Conservation (phyloP, 306 rosid species). For the Fragaria ananassa region DNA sequence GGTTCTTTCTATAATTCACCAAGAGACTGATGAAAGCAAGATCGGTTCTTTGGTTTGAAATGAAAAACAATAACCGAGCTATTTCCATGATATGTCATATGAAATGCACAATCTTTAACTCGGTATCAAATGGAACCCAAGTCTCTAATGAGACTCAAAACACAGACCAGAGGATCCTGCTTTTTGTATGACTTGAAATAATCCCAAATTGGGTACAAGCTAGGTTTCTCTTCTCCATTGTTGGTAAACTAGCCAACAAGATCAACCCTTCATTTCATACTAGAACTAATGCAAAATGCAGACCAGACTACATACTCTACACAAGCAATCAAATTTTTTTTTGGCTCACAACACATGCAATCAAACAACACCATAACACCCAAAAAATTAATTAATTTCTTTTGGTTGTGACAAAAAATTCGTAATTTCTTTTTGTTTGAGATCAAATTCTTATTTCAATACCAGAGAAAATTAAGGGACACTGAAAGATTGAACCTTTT, state of each 20-base stretch:
- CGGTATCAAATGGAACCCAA: not conserved
- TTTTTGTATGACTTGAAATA: not conserved
- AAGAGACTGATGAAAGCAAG: not conserved
- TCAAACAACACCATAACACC: not conserved
- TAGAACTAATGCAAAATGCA: not conserved
- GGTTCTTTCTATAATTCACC: not conserved
- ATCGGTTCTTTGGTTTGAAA: not conserved
- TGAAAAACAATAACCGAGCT: not conserved
- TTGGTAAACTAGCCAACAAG: not conserved
- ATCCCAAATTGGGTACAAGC: not conserved
- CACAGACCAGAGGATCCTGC: not conserved
- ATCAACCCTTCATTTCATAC: not conserved
- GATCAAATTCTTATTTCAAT: not conserved
- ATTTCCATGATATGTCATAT: not conserved
- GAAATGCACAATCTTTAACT: not conserved
- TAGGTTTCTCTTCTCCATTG: not conserved
- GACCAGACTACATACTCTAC: not conserved
- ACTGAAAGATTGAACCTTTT: constrained; percentile 15
- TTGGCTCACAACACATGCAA: not conserved
- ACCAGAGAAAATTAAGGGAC: constrained; percentile 11
- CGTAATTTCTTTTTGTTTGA: not conserved
- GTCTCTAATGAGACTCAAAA: not conserved
- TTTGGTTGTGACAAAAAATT: not conserved
- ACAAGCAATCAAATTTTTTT: not conserved
- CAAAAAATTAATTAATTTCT: not conserved